Evolutionary conservation across 495 filamentous ascomycete species (phyloP), one percentile per base, ranked within the genome.

Genomic region (Tuber microsphaerosporum): DNA sequence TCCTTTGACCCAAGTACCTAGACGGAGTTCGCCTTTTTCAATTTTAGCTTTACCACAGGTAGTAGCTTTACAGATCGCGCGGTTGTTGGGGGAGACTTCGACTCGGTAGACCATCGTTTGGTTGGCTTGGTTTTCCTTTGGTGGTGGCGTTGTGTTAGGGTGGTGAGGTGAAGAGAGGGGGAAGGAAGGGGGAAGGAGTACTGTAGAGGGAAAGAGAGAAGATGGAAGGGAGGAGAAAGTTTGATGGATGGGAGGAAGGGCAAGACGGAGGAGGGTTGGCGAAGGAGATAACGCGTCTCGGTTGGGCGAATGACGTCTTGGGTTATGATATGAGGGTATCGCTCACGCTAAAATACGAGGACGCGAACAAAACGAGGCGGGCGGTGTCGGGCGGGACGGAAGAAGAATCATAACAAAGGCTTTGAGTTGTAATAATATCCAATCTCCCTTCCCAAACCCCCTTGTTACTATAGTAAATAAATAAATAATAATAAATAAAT

Each of bases 21-120:
- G 86, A 20, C 93, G 90, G 10, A 97, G 82, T 73, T 91, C 88
- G 70, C 89, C 92, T 84, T 95, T 95, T 7, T 69, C n/a, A 80
- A 97, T 93, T 82, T 95, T 94, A 75, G 86, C 77, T 9, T 84
- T 84, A 22, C 79, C 70, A 12, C 80, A 81, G 37, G 44, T 43
- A 44, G 69, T 65, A 68, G 56, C 70, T 56, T 81, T 81, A 65
- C 80, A 81, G 26, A 6, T 44, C 2, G 80, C 76, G 41, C 73
- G 79, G 20, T 17, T 51, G 65, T 70, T 77, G 19, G 42, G 34
- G n/a, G 73, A 43, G 76, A 77, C 73, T 42, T 81, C 80, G 78
- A 71, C 26, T 22, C 43, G 39, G 34, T 42, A 42, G 72, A 65
- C 73, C 65, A 69, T 72, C 46, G 14, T 69, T 56, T 72, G 43